These are phyloP conservation scores for Quambalaria eucalypti DNA, from an alignment of 1,284 basidiomycete genomes.

Conservation along the genomic window DNA sequence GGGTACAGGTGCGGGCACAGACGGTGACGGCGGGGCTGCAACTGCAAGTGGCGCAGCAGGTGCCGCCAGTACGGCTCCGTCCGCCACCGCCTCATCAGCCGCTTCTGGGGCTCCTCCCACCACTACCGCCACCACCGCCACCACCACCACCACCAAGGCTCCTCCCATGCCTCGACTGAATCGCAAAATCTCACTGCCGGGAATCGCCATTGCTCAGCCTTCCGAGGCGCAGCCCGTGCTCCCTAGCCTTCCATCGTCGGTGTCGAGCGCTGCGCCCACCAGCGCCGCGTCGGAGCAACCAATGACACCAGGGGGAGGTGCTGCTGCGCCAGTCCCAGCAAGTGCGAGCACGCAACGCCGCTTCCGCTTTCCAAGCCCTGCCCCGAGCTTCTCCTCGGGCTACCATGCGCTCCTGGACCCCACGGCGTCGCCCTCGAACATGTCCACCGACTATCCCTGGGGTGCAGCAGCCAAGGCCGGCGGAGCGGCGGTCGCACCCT, in stretches of 20 bases:
- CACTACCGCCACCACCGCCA: not conserved
- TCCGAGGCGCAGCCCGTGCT: not conserved
- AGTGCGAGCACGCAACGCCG: no score
- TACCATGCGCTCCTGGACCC: constrained; percentile 5
- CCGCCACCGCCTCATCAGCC: not conserved
- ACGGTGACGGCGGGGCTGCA: not conserved
- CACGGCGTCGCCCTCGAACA: not conserved
- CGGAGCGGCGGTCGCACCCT: no score
- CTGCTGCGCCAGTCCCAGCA: no score
- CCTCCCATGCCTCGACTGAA: not conserved
- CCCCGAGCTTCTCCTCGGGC: not conserved
- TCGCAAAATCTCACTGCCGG: not conserved
- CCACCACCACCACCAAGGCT: not conserved
- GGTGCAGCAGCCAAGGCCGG: not conserved
- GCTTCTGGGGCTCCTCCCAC: not conserved
- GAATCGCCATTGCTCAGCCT: no score
- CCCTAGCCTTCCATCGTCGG: not conserved
- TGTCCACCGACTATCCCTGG: not conserved
- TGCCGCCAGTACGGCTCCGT: not conserved
- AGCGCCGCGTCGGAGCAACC: no score
- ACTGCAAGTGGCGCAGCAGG: not conserved
- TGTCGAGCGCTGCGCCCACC: not conserved
- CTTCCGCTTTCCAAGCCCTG: constrained; percentile 6
- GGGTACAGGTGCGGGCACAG: not conserved
- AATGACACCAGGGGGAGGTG: no score